Conservation (phyloP, 176 grass and related monocot genomes). For the Olyra latifolia region DNA sequence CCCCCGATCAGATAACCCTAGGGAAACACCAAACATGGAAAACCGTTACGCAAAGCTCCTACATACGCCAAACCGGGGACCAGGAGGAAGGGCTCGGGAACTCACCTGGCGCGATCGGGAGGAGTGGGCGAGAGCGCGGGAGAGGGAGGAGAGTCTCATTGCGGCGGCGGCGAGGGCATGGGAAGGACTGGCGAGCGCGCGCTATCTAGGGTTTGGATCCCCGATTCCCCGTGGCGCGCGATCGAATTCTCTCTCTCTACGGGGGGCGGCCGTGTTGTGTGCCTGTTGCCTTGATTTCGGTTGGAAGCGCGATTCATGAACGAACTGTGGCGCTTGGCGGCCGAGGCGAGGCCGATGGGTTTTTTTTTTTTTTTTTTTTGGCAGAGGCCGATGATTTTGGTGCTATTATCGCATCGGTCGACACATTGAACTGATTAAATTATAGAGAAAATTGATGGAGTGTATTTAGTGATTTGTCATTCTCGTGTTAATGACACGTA, state of each 20-base stretch:
- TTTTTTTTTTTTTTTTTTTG: too few relatives aligned
- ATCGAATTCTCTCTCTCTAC: background rate
- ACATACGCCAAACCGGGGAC: background rate
- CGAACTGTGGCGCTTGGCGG: conserved; percentile 13
- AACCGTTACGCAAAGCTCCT: background rate
- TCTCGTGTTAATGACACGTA: too few relatives aligned
- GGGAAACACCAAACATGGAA: background rate
- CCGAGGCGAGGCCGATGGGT: too few relatives aligned
- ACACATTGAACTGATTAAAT: too few relatives aligned
- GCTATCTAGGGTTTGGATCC: conserved; percentile 21
- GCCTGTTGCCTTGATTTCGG: too few relatives aligned
- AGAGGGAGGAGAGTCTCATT: conserved; percentile 70
- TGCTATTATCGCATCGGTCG: too few relatives aligned
- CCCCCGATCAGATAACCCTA: conserved; percentile 54
- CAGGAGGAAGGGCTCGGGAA: background rate
- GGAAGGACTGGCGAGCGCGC: background rate
- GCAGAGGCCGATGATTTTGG: too few relatives aligned
- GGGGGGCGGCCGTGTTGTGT: background rate
- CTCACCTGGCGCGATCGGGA: conserved; percentile 56
- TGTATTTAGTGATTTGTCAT: too few relatives aligned
- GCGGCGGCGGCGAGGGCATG: conserved; percentile 20
- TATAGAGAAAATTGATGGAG: too few relatives aligned
- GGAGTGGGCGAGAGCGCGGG: conserved; percentile 62
- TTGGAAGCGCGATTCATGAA: background rate
- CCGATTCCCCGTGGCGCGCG: conserved; percentile 13